Evolutionary conservation across 2,329 filamentous ascomycete genomes (phyloP).

Genomic region (Emydomyces testavorans): DNA sequence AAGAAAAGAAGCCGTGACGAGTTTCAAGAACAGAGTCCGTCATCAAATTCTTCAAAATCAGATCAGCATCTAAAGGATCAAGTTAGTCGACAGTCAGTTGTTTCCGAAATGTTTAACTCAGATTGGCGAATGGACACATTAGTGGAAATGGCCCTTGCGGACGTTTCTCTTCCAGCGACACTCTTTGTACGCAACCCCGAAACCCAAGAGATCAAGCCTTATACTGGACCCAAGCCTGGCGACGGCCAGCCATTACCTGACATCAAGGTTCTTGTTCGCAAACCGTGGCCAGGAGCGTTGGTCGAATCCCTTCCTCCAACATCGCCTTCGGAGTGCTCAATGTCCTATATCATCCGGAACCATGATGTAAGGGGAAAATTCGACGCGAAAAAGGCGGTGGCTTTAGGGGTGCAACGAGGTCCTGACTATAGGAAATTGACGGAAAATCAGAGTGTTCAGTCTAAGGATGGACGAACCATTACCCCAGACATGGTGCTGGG

Average conservation of each 20-base stretch:
- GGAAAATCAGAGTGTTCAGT: slow-evolving; percentile 51
- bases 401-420: slow-evolving; percentile 52
- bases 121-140: slow-evolving; percentile 62
- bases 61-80: neutral
- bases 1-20: slow-evolving; percentile 43
- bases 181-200: slow-evolving; percentile 55
- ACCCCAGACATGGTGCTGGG: slow-evolving; percentile 81
- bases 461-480: slow-evolving; percentile 54
- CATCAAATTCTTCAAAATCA: neutral
- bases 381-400: slow-evolving; percentile 50
- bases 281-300: slow-evolving; percentile 65
- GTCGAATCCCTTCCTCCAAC: slow-evolving; percentile 57
- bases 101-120: slow-evolving; percentile 70
- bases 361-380: slow-evolving; percentile 73
- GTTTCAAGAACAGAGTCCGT: slow-evolving; percentile 25
- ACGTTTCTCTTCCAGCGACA: slow-evolving; percentile 56
- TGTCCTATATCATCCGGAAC: slow-evolving; percentile 78
- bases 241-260: slow-evolving; percentile 43
- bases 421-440: slow-evolving; percentile 50
- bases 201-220: slow-evolving; percentile 55
- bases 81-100: slow-evolving; percentile 46
- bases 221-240: slow-evolving; percentile 55
- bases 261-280: slow-evolving; percentile 59
- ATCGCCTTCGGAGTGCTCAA: slow-evolving; percentile 51
- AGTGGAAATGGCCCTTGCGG: slow-evolving; percentile 51